Evolutionary conservation across 208 protist species (phyloP).

Genomic region (Leishmania gerbilli): DNA sequence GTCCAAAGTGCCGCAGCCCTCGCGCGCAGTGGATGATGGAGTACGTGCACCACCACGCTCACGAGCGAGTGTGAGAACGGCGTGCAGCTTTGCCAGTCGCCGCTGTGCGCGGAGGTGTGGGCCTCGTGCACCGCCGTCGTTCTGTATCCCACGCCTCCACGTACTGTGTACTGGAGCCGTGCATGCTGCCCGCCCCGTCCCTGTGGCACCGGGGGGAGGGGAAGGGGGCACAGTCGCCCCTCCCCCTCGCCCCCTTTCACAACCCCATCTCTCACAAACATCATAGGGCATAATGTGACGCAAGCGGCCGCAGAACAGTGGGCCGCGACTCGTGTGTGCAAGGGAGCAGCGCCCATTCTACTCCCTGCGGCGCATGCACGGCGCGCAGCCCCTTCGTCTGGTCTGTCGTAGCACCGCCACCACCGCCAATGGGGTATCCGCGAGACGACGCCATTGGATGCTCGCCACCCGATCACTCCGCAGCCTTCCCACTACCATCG

Average conservation of each 20-base stretch:
- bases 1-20: conserved; percentile 62
- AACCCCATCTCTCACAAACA: not conserved
- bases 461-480: not conserved
- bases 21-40: conserved; percentile 87
- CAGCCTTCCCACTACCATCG: not conserved
- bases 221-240: not conserved
- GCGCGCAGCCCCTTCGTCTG: not conserved
- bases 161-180: not conserved
- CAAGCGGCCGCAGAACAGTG: not conserved
- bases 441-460: not conserved
- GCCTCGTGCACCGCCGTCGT: not conserved
- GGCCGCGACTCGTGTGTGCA: not conserved
- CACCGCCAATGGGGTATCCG: not conserved
- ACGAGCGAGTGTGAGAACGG: conserved; percentile 29
- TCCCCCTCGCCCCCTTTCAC: not conserved
- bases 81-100: not conserved
- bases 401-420: not conserved
- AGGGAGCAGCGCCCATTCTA: not conserved
- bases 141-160: not conserved
- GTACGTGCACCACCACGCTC: conserved; percentile 82
- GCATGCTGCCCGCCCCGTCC: not conserved
- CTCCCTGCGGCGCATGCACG: not conserved
- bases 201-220: no score
- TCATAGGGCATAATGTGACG: not conserved
- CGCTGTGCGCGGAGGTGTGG: not conserved